Evolutionary conservation across 805 yeast genomes (phyloP).

Genomic region (Candida oleophila): DNA sequence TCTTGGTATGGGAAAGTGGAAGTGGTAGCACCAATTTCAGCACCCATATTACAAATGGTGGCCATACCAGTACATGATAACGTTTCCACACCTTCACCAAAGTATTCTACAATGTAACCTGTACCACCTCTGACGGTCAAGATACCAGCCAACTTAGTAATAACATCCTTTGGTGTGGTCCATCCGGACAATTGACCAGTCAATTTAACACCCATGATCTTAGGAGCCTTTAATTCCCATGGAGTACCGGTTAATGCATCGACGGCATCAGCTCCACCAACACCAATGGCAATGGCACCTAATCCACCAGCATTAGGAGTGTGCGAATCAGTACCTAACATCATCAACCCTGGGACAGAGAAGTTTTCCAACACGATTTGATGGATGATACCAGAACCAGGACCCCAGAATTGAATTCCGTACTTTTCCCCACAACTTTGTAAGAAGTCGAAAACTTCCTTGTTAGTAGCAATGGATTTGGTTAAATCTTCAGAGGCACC

Average conservation of each 20-base stretch:
- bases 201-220: slow-evolving; percentile 87
- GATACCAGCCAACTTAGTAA: slow-evolving; percentile 86
- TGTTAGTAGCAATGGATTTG: slow-evolving; percentile 79
- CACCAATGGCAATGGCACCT: slow-evolving; percentile 98
- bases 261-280: slow-evolving; percentile 99
- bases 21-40: slow-evolving; percentile 98
- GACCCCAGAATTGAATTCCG: slow-evolving; percentile 98
- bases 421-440: slow-evolving; percentile 91
- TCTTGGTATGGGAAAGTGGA: slow-evolving; percentile 93
- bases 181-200: slow-evolving; percentile 89
- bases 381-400: slow-evolving; percentile 98
- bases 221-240: slow-evolving; percentile 99
- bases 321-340: slow-evolving; percentile 98
- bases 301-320: slow-evolving; percentile 99
- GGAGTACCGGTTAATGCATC: slow-evolving; percentile 96
- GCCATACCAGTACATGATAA: slow-evolving; percentile 99
- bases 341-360: slow-evolving; percentile 94
- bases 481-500: slow-evolving; percentile 85
- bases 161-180: slow-evolving; percentile 97
- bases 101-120: slow-evolving; percentile 93
- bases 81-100: slow-evolving; percentile 88
- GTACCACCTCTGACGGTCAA: slow-evolving; percentile 98
- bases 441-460: slow-evolving; percentile 93
- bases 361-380: slow-evolving; percentile 97
- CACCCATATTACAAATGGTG: slow-evolving; percentile 99